Evolutionary conservation across 169 alveolate genomes (phyloP), one percentile per base, ranked within the genome.

Genomic region (Cardiosporidium cionae): DNA sequence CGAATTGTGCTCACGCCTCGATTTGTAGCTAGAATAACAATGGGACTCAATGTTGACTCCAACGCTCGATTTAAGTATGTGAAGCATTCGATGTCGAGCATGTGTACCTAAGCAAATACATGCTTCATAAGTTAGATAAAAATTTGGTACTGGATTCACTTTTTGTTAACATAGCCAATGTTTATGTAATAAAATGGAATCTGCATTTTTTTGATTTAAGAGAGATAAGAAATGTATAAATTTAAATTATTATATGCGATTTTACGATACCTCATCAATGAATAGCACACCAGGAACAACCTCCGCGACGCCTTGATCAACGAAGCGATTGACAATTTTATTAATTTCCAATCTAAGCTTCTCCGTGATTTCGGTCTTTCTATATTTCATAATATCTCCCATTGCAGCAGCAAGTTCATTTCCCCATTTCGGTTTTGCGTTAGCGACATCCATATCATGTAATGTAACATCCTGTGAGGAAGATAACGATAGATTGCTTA

Each of bases 351-450:
- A 84, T 80, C 99, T 88, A 74, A 98, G 92, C 80, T 96, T 96
- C 70, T 98, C 99, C 6, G 99, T 98, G 62, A 98, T 97, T 84
- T 98, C 99, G 0, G 99, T 98, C 75, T 96, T 97, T 89, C 96
- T 93, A 22, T 98, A 99, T 84, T 96, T 91, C 85, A 95, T 82
- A 65, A 95, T 94, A 77, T 96, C 94, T 54, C 98, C 98, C 93
- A 98, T 88, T 81, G 97, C 88, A 1, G 99, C 92, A 63, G 96
- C 89, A 78, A 97, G 89, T 76, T 97, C 99, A 78, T 94, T 94
- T 3, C 99, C 99, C 44, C 98, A 98, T 85, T 83, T 67, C 4
- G 79, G 75, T 25, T 96, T 92, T 44, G 99, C 98, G 83, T 98
- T 98, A 0, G 99, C 99, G 44, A 95, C 89, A 83, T 98, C 99